Conservation (phyloP, 140 eudicot genomes). For the Ambrosia hybrid region DNA sequence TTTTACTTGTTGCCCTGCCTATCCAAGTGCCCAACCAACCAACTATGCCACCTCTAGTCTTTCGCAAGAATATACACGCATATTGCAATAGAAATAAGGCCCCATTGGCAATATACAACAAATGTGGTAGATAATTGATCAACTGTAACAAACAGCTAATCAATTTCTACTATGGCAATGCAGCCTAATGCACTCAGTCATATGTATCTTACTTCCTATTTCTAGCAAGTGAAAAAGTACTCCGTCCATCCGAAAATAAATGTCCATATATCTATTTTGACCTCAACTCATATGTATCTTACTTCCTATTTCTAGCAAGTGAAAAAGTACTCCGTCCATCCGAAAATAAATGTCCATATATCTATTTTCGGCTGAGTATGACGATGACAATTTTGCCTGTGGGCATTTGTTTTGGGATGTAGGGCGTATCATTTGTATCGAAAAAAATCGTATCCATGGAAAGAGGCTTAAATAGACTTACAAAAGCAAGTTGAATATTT, state of each 20-base stretch:
- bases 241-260: not conserved
- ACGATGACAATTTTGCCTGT: not conserved
- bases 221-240: slow-evolving; percentile 1
- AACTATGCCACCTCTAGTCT: slow-evolving; percentile 1
- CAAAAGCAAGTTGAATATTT: slow-evolving; percentile 95
- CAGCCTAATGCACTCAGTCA: slow-evolving; percentile 6
- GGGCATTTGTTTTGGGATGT: not conserved
- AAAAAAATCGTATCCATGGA: not conserved
- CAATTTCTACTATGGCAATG: not conserved
- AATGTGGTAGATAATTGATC: not conserved
- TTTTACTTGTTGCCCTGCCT: not conserved
- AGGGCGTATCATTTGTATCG: not conserved
- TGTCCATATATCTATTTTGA: not conserved
- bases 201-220: slow-evolving; percentile 5
- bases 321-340: not conserved
- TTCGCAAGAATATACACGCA: not conserved
- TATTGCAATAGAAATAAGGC: slow-evolving; percentile 4
- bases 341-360: not conserved
- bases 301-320: slow-evolving; percentile 17
- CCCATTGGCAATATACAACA: slow-evolving; percentile 5
- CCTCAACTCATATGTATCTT: not conserved
- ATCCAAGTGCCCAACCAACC: not conserved
- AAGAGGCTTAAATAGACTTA: slow-evolving; percentile 42
- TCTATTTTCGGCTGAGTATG: not conserved
- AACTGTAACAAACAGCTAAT: not conserved